phyloP scores from a whole-genome alignment of 495 filamentous ascomycete genomes.

The Saxophila tyrrhenica region DNA sequence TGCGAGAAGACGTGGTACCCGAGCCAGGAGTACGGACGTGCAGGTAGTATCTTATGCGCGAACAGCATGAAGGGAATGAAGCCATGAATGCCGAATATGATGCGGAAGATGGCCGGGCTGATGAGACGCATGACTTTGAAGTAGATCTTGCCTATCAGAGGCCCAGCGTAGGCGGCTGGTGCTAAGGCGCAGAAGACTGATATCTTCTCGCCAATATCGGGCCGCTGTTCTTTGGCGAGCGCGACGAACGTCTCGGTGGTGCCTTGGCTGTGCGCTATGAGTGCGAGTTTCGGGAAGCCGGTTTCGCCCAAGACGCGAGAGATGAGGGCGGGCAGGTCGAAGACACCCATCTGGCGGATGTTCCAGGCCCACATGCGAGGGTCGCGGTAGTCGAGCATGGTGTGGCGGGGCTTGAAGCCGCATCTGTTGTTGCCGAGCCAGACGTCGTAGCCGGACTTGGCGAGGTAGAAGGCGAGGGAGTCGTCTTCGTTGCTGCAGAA shows the following conservation, averaged over 20 bases:
- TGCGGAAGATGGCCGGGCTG: slow-evolving; percentile 60
- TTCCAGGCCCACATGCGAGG: slow-evolving; percentile 98
- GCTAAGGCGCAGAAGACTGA: slow-evolving; percentile 90
- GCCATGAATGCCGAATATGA: slow-evolving; percentile 84
- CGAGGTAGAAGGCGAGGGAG: slow-evolving; percentile 81
- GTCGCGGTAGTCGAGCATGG: slow-evolving; percentile 55
- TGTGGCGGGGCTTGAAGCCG: slow-evolving; percentile 69
- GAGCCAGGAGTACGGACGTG: slow-evolving; percentile 64
- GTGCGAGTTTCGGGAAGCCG: slow-evolving; percentile 68
- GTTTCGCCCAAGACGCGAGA: slow-evolving; percentile 75
- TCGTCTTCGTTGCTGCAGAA: slow-evolving; percentile 87
- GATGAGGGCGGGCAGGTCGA: slow-evolving; percentile 82
- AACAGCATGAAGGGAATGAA: slow-evolving; percentile 95
- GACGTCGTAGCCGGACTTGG: slow-evolving; percentile 89
- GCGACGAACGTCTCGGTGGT: slow-evolving; percentile 86
- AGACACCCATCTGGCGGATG: slow-evolving; percentile 82
- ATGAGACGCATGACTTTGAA: slow-evolving; percentile 87
- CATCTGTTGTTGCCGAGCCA: slow-evolving; percentile 96
- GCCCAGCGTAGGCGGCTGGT: slow-evolving; percentile 83
- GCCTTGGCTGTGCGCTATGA: slow-evolving; percentile 84
- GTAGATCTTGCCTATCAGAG: slow-evolving; percentile 74
- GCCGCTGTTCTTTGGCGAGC: slow-evolving; percentile 82
- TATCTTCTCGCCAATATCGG: slow-evolving; percentile 72
- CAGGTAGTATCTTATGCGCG: slow-evolving; percentile 55
- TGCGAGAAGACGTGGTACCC: slow-evolving; percentile 87